Evolutionary conservation across 208 protist species (phyloP).

Genomic region (Trypanosoma cruzi): DNA sequence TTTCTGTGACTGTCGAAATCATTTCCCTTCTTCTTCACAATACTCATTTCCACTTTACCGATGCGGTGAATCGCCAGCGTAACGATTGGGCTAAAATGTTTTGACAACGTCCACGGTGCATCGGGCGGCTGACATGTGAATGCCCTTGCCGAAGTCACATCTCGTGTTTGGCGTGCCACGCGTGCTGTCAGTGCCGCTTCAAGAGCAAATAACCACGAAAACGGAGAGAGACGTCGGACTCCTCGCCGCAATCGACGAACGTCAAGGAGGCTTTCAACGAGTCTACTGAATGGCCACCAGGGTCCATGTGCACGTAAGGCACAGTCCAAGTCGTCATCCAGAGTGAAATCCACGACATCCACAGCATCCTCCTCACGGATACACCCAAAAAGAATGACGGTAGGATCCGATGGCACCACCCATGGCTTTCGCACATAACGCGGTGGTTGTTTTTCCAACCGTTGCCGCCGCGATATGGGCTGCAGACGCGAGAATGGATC

Average conservation of each 20-base stretch:
- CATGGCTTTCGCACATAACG: conserved; percentile 46
- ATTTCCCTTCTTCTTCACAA: conserved; percentile 1
- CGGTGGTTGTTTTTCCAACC: conserved; percentile 28
- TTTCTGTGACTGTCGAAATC: not conserved
- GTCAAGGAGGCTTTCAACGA: conserved; percentile 77
- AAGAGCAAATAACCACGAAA: conserved; percentile 63
- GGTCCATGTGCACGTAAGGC: conserved; percentile 50
- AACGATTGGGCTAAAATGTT: conserved; percentile 68
- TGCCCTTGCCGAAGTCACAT: conserved; percentile 10
- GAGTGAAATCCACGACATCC: conserved; percentile 40
- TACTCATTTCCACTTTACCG: conserved; percentile 34
- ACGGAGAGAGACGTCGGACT: conserved; percentile 37
- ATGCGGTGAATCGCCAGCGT: conserved; percentile 77
- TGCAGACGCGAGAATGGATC: conserved; percentile 3
- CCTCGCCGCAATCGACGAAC: conserved; percentile 70
- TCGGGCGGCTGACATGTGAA: conserved; percentile 28
- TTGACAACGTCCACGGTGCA: conserved; percentile 84
- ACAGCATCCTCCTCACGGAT: conserved; percentile 40
- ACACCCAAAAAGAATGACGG: conserved; percentile 40
- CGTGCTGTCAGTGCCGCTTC: conserved; percentile 47
- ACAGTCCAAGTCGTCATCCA: conserved; percentile 66
- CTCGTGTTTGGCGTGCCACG: conserved; percentile 22
- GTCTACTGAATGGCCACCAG: conserved; percentile 54
- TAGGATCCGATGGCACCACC: conserved; percentile 32
- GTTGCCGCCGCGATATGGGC: conserved; percentile 19